Evolutionary conservation across 202 grass and related monocot genomes (phyloP).

Genomic region (Cymbopogon flexuosus): DNA sequence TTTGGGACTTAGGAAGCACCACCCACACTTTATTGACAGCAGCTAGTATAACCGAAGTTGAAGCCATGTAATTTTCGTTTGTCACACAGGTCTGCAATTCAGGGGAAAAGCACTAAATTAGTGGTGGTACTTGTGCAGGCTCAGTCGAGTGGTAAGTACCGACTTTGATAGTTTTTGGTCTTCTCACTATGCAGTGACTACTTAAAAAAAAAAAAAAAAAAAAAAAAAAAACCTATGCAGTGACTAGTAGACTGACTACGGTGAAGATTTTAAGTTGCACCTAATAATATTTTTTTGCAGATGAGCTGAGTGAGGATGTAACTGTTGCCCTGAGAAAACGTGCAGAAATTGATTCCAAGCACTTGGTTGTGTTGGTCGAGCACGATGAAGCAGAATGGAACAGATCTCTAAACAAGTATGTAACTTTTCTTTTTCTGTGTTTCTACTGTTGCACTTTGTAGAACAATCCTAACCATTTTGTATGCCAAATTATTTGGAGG

Average conservation of each 20-base stretch:
- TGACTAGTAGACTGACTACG: background rate
- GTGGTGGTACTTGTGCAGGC: constrained; percentile 78
- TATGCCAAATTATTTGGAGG: constrained; percentile 18
- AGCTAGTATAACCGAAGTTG: background rate
- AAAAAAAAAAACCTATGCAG: no score
- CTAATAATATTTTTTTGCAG: constrained; percentile 46
- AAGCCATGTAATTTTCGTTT: constrained; percentile 32
- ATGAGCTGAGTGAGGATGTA: constrained; percentile 76
- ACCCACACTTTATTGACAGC: background rate
- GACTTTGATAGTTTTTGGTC: background rate
- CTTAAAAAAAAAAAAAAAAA: no score
- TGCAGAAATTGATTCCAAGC: constrained; percentile 80
- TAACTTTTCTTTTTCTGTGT: constrained; percentile 8
- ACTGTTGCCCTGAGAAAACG: constrained; percentile 82
- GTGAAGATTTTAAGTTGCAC: constrained; percentile 15
- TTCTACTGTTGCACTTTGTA: constrained; percentile 9
- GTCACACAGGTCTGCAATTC: constrained; percentile 61
- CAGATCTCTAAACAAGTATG: constrained; percentile 74
- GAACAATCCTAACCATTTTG: background rate
- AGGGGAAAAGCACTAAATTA: constrained; percentile 68
- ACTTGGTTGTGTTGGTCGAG: constrained; percentile 65
- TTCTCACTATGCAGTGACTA: background rate
- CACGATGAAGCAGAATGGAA: constrained; percentile 68
- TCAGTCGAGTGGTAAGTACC: constrained; percentile 51
- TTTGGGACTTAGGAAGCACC: background rate